Evolutionary conservation across 2,329 filamentous ascomycete species (phyloP), one percentile per base, ranked within the genome.

Genomic region (Apiospora phragmitis): DNA sequence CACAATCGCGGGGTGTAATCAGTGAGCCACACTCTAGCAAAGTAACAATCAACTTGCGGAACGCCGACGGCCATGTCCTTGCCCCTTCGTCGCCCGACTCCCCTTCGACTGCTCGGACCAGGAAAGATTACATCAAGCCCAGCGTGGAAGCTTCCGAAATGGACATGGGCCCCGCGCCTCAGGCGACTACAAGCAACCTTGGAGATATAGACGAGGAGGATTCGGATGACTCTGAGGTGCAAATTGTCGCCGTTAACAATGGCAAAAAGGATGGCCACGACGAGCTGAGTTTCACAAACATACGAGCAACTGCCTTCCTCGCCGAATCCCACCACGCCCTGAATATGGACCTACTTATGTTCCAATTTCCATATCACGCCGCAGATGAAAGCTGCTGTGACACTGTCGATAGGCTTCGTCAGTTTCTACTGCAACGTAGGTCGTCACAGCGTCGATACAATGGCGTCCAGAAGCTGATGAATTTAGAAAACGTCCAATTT

Each of bases 31-130:
- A 86, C 45, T 88, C 88, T 3, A 90, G 87, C 78, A 86, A 83
- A 76, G 87, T 91, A 67, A 91, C 89, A 12, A 86, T 91, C 69
- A 91, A 90, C 75, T 81, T 91, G 67, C 87, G 89, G 71, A 85
- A 86, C 74, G 76, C 79, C 72, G 80, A 81, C 8, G 51, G 35
- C 21, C 77, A 79, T 59, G 79, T 82, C 66, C 82, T 84, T 29
- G 79, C 80, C 21, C 79, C 83, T 24, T 83, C 85, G 29, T 85
- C 83, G 4, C 82, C 86, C 4, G 73, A 80, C 16, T 86, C 86
- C 9, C 83, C 83, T 38, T 78, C 78, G 59, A 78, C 78, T 65
- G 73, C 74, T 55, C 74, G 70, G 43, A 67, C 68, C 21, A 71
- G 67, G 26, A 71, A 66, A 29, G 79, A 82, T 72, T 77, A 76